Evolutionary conservation across 768 basidiomycete genomes (phyloP).

Genomic region (Mycena metata): DNA sequence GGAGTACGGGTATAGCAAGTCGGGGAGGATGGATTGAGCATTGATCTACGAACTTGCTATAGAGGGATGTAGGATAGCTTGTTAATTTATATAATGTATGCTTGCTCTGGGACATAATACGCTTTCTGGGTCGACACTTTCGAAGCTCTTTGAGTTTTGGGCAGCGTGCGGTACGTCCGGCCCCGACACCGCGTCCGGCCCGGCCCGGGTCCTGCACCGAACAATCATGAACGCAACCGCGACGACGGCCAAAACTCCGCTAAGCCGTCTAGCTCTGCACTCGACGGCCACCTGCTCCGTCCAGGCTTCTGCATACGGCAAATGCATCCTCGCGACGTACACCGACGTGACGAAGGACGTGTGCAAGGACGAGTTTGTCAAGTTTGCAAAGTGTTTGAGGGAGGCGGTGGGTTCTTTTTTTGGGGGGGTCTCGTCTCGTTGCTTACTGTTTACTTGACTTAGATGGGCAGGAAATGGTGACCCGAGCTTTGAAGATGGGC

Average conservation of each 20-base stretch:
- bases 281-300: conserved; percentile 79
- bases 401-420: conserved; percentile 68
- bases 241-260: conserved; percentile 57
- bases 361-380: conserved; percentile 87
- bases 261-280: conserved; percentile 77
- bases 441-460: too few relatives aligned
- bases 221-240: conserved; percentile 42
- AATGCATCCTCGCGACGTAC: conserved; percentile 88
- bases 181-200: too few relatives aligned
- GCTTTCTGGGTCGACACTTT: too few relatives aligned
- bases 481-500: too few relatives aligned
- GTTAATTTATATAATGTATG: conserved; percentile 11
- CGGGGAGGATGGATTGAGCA: conserved; percentile 42
- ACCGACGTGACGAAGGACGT: conserved; percentile 86
- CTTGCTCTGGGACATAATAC: too few relatives aligned
- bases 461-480: too few relatives aligned
- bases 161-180: too few relatives aligned
- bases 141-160: too few relatives aligned
- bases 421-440: too few relatives aligned
- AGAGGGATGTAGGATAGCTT: conserved; percentile 27
- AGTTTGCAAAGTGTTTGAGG: conserved; percentile 87
- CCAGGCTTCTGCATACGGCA: conserved; percentile 86
- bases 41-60: conserved; percentile 26
- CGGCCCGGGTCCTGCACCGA: not conserved
- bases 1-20: conserved; percentile 39